Percentiles rank a stretch among this genome's conserved stretches.
Evolutionary conservation across 306 rosid genomes (phyloP).

Genomic region (Malus sieversii): DNA sequence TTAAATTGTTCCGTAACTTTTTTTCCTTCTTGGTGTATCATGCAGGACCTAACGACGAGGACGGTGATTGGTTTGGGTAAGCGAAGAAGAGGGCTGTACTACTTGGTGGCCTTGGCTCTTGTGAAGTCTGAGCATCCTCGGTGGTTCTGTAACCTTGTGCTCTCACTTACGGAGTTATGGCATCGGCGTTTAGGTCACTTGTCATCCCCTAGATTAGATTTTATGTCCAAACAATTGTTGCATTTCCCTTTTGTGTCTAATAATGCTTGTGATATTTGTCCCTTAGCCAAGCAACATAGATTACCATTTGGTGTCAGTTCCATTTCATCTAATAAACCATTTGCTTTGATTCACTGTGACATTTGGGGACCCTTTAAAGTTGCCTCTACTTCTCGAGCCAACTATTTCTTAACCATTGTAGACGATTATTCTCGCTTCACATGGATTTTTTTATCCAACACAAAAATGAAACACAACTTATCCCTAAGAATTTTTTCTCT

Average conservation of each 20-base stretch:
- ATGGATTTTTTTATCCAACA: too few relatives aligned
- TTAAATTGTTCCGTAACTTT: neutral
- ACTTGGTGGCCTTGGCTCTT: neutral
- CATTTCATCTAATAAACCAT: neutral
- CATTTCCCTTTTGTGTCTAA: neutral
- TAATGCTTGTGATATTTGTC: neutral
- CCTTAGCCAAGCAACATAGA: too few relatives aligned
- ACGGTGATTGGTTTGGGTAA: neutral
- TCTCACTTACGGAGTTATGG: neutral
- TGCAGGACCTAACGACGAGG: neutral
- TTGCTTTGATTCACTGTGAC: neutral
- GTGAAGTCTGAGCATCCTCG: too few relatives aligned
- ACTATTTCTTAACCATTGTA: neutral
- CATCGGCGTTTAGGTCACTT: neutral
- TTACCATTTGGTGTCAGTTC: neutral
- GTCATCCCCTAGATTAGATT: neutral
- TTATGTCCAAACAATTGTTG: neutral
- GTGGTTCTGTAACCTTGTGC: neutral
- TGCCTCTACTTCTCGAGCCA: too few relatives aligned
- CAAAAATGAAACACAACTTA: neutral
- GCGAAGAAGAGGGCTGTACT: too few relatives aligned
- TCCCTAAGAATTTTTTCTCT: neutral
- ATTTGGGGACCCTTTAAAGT: neutral
- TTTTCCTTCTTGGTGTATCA: neutral
- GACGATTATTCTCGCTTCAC: neutral